A percentile compares a stretch with the other conserved stretches of the same genome.
Conservation (phyloP, 2,329 filamentous ascomycete species). For the Cryphonectria nitschkei region DNA sequence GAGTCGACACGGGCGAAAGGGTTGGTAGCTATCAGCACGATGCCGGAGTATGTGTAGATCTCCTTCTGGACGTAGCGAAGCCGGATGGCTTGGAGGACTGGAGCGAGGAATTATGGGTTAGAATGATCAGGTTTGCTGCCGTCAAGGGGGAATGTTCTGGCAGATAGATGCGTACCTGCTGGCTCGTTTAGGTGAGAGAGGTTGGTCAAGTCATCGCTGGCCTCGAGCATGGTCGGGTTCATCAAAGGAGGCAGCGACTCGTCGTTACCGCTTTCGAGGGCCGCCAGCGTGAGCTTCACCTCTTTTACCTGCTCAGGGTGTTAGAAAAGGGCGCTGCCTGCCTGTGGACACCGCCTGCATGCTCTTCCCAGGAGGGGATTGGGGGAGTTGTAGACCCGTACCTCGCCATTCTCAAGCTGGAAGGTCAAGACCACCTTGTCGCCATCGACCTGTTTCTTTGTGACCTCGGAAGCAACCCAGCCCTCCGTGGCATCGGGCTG, state of each 20-base stretch:
- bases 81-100: constrained; percentile 96
- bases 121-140: constrained; percentile 31
- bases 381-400: constrained; percentile 45
- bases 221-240: constrained; percentile 98
- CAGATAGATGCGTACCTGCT: constrained; percentile 67
- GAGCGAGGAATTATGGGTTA: constrained; percentile 31
- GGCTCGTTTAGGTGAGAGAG: constrained; percentile 98
- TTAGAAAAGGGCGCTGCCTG: constrained; percentile 23
- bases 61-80: constrained; percentile 97
- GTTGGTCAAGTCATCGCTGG: constrained; percentile 96
- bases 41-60: constrained; percentile 99
- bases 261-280: constrained; percentile 77
- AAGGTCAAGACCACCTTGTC: constrained; percentile 89
- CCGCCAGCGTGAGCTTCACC: constrained; percentile 75
- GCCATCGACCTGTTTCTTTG: constrained; percentile 81
- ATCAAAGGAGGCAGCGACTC: constrained; percentile 86
- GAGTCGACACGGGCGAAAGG: constrained; percentile 97
- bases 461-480: constrained; percentile 95
- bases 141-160: not conserved
- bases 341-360: not conserved
- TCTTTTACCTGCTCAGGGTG: constrained; percentile 67
- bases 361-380: not conserved
- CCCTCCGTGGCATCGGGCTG: constrained; percentile 95
- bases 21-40: constrained; percentile 97
- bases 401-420: constrained; percentile 90